These are phyloP conservation scores for Boletus speciosus DNA, from an alignment of 768 basidiomycete species.

Conservation along the genomic window DNA sequence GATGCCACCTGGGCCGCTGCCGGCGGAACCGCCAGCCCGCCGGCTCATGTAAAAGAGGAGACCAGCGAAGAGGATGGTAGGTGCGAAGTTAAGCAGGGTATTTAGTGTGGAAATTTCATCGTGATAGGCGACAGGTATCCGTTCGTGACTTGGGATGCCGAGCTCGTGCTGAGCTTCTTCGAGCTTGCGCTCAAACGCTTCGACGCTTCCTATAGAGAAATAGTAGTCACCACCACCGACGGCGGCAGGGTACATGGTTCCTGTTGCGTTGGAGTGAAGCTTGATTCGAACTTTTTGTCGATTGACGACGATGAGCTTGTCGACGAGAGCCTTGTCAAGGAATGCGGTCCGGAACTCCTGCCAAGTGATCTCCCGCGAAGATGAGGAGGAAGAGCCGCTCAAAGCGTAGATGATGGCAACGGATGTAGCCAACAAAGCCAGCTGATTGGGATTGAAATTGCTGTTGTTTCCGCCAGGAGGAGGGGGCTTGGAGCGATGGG, in stretches of 20 bases:
- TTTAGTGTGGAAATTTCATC: slow-evolving; percentile 87
- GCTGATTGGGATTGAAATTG: slow-evolving; percentile 54
- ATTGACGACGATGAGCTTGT: slow-evolving; percentile 90
- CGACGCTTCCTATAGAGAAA: slow-evolving; percentile 97
- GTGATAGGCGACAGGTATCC: slow-evolving; percentile 95
- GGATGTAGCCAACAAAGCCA: slow-evolving; percentile 53
- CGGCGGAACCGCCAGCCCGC: slow-evolving; percentile 56
- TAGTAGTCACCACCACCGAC: slow-evolving; percentile 65
- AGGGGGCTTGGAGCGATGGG: slow-evolving; percentile 46
- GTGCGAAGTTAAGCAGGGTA: slow-evolving; percentile 85
- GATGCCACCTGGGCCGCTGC: slow-evolving; percentile 79
- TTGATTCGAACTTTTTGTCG: slow-evolving; percentile 87
- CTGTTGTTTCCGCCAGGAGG: slow-evolving; percentile 43
- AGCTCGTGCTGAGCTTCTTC: slow-evolving; percentile 92
- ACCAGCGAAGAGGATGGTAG: slow-evolving; percentile 90
- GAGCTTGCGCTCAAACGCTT: slow-evolving; percentile 93
- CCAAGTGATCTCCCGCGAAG: slow-evolving; percentile 94
- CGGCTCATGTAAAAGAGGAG: slow-evolving; percentile 85
- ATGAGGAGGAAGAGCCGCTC: slow-evolving; percentile 42
- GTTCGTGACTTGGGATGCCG: slow-evolving; percentile 85
- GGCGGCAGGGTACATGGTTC: slow-evolving; percentile 66
- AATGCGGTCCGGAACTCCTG: slow-evolving; percentile 98
- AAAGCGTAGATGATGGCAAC: slow-evolving; percentile 66
- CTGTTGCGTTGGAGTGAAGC: slow-evolving; percentile 86
- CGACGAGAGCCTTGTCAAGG: slow-evolving; percentile 94